Percentiles rank a stretch among this genome's conserved stretches.
These are phyloP conservation scores for Eutypa lata DNA, from an alignment of 2,329 filamentous ascomycete species.

Conservation along the genomic window DNA sequence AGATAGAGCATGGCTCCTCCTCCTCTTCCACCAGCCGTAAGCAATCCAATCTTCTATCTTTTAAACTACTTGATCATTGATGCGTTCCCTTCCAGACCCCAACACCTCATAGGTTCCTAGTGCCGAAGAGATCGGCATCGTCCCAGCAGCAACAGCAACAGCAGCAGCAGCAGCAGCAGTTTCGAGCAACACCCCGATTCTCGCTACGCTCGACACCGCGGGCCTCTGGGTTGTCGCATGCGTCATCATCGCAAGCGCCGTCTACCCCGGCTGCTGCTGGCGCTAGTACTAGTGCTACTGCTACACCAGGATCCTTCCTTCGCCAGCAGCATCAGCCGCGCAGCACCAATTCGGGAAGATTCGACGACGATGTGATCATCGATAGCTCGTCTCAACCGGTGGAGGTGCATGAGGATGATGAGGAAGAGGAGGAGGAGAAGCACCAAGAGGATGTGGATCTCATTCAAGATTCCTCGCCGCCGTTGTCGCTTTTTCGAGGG, in stretches of 20 bases:
- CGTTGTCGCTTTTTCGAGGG: not conserved
- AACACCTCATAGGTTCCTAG: conserved; percentile 29
- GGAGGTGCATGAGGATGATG: not conserved
- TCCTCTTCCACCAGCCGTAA: not conserved
- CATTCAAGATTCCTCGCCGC: conserved; percentile 20
- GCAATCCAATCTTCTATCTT: not conserved
- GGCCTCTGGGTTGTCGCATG: conserved; percentile 1
- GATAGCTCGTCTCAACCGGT: conserved; percentile 26
- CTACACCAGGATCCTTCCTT: conserved; percentile 12
- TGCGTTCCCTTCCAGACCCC: conserved; percentile 20
- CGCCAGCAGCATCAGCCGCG: conserved; percentile 7
- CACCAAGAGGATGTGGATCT: conserved; percentile 10
- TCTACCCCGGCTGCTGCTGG: not conserved
- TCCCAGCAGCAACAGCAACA: conserved; percentile 3
- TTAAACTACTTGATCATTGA: not conserved
- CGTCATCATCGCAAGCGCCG: conserved; percentile 15
- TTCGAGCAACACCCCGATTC: conserved; percentile 30
- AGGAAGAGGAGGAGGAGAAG: conserved; percentile 1
- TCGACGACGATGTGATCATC: conserved; percentile 18
- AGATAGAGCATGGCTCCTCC: not conserved
- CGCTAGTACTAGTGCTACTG: not conserved
- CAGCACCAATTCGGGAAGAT: not conserved
- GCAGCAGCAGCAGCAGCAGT: conserved; percentile 22
- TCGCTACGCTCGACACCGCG: conserved; percentile 28
- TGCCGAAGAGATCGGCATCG: conserved; percentile 25